Conservation (phyloP, 1,284 basidiomycete genomes). For the Xerocomus nothofagi region DNA sequence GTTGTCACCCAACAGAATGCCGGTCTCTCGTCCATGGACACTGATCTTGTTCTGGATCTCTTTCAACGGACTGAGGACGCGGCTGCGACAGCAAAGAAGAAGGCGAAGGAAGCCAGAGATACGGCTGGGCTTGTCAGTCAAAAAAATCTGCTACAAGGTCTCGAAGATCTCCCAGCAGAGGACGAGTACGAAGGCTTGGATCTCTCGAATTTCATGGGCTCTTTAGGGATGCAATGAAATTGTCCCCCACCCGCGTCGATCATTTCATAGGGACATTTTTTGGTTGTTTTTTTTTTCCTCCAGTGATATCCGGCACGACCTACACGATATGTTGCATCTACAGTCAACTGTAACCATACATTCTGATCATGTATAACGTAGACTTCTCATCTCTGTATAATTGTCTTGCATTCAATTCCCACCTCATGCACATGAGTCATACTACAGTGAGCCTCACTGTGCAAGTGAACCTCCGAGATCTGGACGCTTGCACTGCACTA, state of each 20-base stretch:
- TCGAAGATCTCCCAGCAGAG: conserved; percentile 87
- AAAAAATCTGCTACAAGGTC: conserved; percentile 80
- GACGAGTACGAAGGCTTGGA: conserved; percentile 89
- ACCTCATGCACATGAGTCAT: background rate
- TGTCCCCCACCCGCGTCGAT: background rate
- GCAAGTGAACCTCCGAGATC: background rate
- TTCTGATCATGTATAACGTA: conserved; percentile 36
- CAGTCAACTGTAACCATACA: conserved; percentile 37
- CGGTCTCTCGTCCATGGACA: conserved; percentile 93
- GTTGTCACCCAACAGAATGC: conserved; percentile 98
- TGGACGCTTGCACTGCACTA: background rate
- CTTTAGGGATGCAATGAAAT: conserved; percentile 47
- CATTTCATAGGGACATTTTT: conserved; percentile 24
- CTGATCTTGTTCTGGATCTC: conserved; percentile 93
- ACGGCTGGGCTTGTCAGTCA: conserved; percentile 55
- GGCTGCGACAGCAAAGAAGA: conserved; percentile 53
- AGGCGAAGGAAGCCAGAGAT: conserved; percentile 56
- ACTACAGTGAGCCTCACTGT: no score
- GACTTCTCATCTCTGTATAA: conserved; percentile 21
- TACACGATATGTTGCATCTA: conserved; percentile 38
- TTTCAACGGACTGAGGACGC: conserved; percentile 82
- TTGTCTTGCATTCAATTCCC: conserved; percentile 9
- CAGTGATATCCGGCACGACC: conserved; percentile 20
- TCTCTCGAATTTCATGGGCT: conserved; percentile 82
- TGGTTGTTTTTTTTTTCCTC: conserved; percentile 16